A percentile compares a stretch with the other conserved stretches of the same genome.
phyloP scores from a whole-genome alignment of 148 eudicot species.

The Arbutus unedo region DNA sequence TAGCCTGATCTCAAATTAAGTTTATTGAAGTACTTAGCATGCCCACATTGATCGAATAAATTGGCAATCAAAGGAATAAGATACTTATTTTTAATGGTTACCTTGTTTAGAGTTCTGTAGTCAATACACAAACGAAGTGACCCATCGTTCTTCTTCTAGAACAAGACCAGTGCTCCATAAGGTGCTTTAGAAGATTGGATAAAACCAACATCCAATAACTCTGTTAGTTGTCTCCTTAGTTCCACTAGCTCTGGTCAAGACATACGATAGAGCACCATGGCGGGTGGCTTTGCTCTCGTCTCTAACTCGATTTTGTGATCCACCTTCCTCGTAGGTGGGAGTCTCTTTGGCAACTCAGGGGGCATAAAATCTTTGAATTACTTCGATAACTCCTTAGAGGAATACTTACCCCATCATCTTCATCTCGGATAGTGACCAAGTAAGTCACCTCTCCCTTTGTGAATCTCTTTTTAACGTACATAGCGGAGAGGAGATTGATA shows the following conservation, averaged over 20 bases:
- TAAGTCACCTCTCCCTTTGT: not conserved
- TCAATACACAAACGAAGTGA: too few relatives aligned
- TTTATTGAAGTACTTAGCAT: not conserved
- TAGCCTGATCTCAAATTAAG: slow-evolving; percentile 1
- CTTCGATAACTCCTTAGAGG: not conserved
- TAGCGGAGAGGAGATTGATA: too few relatives aligned
- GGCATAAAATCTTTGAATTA: not conserved
- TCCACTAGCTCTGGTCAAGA: not conserved
- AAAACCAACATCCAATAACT: not conserved
- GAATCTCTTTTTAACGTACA: too few relatives aligned
- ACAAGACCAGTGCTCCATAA: too few relatives aligned
- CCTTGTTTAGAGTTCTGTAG: not conserved
- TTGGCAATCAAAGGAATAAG: too few relatives aligned
- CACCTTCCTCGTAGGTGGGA: too few relatives aligned
- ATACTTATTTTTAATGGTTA: slow-evolving; percentile 11
- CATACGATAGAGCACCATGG: too few relatives aligned
- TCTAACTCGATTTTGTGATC: not conserved
- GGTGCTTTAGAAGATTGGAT: too few relatives aligned
- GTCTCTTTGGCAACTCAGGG: too few relatives aligned
- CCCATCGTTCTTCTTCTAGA: too few relatives aligned
- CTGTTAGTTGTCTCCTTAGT: not conserved
- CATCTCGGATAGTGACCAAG: not conserved
- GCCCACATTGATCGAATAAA: not conserved
- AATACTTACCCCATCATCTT: not conserved
- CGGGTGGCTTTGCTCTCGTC: too few relatives aligned